A percentile compares a stretch with the other conserved stretches of the same genome.
Conservation (phyloP, 164 flowering plant species). For the Berberis vulgaris region DNA sequence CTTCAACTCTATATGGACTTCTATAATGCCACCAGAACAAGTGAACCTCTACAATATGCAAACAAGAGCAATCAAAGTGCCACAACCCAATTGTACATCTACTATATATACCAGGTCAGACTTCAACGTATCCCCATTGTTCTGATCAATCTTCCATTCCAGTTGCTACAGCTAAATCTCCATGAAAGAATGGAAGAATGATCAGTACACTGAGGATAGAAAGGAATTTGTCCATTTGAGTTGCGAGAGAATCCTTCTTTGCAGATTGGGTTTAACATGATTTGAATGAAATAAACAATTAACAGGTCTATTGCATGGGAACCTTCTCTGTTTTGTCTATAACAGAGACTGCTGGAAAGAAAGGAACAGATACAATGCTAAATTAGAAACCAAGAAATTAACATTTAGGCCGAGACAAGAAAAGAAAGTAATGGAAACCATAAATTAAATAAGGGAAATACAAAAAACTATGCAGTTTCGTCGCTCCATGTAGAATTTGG, state of each 20-base stretch:
- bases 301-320: too few relatives aligned
- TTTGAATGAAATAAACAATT: too few relatives aligned
- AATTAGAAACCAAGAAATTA: neutral
- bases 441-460: too few relatives aligned
- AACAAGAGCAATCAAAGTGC: neutral
- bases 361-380: neutral
- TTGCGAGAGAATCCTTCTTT: too few relatives aligned
- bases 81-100: too few relatives aligned
- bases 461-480: too few relatives aligned
- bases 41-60: conserved; percentile 35
- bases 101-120: conserved; percentile 33
- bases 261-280: too few relatives aligned
- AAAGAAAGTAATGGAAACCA: neutral
- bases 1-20: conserved; percentile 37
- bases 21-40: conserved; percentile 55
- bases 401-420: neutral
- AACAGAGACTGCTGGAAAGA: neutral
- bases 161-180: conserved; percentile 10
- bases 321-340: too few relatives aligned
- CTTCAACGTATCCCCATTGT: conserved; percentile 52
- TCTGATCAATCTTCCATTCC: conserved; percentile 42
- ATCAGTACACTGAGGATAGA: conserved; percentile 7
- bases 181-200: conserved; percentile 13
- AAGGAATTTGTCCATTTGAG: neutral
- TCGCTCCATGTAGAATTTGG: too few relatives aligned